Evolutionary conservation across 2,329 filamentous ascomycete species (phyloP), one percentile per base, ranked within the genome.

Genomic region (Macrophomina pseudophaseolina): DNA sequence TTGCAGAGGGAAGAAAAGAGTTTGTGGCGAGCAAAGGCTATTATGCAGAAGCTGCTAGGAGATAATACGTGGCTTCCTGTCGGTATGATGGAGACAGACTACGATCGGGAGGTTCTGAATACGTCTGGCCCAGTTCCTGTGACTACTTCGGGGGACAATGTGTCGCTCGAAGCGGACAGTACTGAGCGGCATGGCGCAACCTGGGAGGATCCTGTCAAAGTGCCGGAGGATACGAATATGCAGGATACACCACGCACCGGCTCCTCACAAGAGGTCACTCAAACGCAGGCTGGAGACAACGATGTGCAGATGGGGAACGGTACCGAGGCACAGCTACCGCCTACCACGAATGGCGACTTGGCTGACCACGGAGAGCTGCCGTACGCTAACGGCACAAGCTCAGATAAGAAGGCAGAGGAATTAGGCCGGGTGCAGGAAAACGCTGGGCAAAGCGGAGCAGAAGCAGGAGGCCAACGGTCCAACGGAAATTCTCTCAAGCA

Each of bases 1-100:
- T 87, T 92, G 82, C 88, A 91, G 66, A 90, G 90, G 74, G 92
- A 95, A 75, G 91, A 91, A 69, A 82, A 83, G 32, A 88, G 89
- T 5, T 80, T 94, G 11, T 92, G 90, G 86, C 88, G 87, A 72
- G 88, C 92, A 54, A 92, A 92, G 74, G 87, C 90, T 70, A 80
- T 95, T 60, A 84, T 92, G 70, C 91, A 90, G 38, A 87, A 87
- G 69, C 83, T 95, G 8, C 88, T 90, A 58, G 92, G 92, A 38
- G 92, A 96, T 75, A 87, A 89, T 69, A 88, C 87, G 14, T 90
- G 86, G 84, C 84, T 86, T 70, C 86, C 87, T 4, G 83, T 82
- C 69, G 86, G 82, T 40, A 72, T 78, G 42, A 80, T 87, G 23
- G 84, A 87, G 68, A 83, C 82, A 12, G 75, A 78, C 5, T 79